Percentiles rank a stretch among this genome's conserved stretches.
phyloP scores from a whole-genome alignment of 75 land plant genomes.

The Adiantum capillusveneris region DNA sequence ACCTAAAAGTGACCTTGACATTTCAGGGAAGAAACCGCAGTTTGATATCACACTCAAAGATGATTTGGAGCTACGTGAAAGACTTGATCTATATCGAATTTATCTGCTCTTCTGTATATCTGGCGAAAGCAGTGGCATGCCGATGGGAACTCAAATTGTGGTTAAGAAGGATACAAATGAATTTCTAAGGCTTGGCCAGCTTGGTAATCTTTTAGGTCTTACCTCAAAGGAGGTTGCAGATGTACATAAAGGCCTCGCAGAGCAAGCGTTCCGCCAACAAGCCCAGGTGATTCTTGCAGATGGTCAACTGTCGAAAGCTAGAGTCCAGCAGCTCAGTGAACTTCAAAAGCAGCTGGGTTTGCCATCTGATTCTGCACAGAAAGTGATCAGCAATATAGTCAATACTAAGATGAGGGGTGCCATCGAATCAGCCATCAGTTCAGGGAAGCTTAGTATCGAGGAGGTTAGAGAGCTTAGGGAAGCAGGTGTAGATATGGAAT shows the following conservation, averaged over 20 bases:
- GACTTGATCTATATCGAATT: constrained; percentile 73
- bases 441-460: constrained; percentile 57
- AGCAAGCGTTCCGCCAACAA: constrained; percentile 81
- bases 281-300: constrained; percentile 92
- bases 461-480: constrained; percentile 81
- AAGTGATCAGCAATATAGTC: constrained; percentile 71
- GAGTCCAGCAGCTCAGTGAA: constrained; percentile 70
- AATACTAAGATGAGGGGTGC: constrained; percentile 83
- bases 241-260: constrained; percentile 71
- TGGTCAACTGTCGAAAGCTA: constrained; percentile 77
- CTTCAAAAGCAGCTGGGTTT: constrained; percentile 78
- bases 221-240: constrained; percentile 56
- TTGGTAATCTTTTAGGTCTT: constrained; percentile 77
- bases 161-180: constrained; percentile 62
- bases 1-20: constrained; percentile 42
- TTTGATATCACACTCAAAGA: constrained; percentile 78
- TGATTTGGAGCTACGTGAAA: constrained; percentile 70
- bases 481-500: constrained; percentile 63
- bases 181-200: constrained; percentile 63
- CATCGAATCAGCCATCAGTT: constrained; percentile 72
- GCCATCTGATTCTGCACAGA: constrained; percentile 73
- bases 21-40: constrained; percentile 54
- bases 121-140: constrained; percentile 67
- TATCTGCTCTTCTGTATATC: constrained; percentile 69
- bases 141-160: constrained; percentile 74